Evolutionary conservation across 164 flowering plant genomes (phyloP), one percentile per base, ranked within the genome.

Genomic region (Litsea cubeba): DNA sequence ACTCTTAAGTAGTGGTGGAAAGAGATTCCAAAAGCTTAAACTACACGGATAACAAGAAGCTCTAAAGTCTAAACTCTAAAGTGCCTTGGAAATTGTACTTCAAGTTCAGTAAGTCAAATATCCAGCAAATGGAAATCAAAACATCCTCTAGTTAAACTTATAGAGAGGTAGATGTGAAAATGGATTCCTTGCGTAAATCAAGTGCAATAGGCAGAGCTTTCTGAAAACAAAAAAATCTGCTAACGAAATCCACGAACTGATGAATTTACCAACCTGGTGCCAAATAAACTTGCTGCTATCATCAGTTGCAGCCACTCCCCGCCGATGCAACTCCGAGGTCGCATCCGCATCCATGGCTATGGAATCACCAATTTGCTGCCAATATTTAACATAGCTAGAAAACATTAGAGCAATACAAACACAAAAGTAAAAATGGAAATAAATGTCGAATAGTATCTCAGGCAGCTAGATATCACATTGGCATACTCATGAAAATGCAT

Each of bases 271-370:
- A 15, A 93, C 99, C 99, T 89, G 75, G 80, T 80, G 84, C 99
- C 98, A 96, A 30, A 79, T 83, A 83, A 86, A 94, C 81, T 94
- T 96, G 86, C 78, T 76, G 74, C 76, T 79, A 79, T 96, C 99
- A 81, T 94, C 88, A 25, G 99, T 91, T 71, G 88, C 75, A 77
- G 83, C 78, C 74, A 92, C 77, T 50, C 91, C 94, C 40, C 80
- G 86, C 80, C 76, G 86, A 80, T 85, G 94, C 86, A 96, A 79
- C 66, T 82, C 79, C 22, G 98, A 82, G 22, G 98, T 94, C 63
- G 97, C 99, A 83, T 94, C 94, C 80, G 98, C 98, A 85, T 92
- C 94, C 99, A 96, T 87, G 63, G 74, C 84, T 75, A 96, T 91
- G 18, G 86, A 77, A 74, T 87, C 93, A 77, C 93, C 93, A 83